Evolutionary conservation across 1,139 yeast species (phyloP), one percentile per base, ranked within the genome.

Genomic region (Taphrina wiesneri): DNA sequence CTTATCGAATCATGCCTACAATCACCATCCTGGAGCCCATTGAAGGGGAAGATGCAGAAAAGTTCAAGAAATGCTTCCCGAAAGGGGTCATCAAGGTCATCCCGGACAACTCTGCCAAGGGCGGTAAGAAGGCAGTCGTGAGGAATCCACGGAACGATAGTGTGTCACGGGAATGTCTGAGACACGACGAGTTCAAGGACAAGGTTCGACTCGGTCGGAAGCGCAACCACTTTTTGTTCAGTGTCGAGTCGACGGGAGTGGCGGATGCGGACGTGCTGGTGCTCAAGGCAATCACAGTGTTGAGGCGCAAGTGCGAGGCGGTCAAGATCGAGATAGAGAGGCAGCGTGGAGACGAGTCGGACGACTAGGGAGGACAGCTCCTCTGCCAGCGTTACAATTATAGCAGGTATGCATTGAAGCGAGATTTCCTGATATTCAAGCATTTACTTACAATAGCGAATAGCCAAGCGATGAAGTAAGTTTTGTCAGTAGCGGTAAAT

Each of bases 251-350:
- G 67, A 87, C 96, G 2, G 98, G 99, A 47, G 97, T 97, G 60
- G 92, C 93, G 96, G 82, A 90, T 34, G 97, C 99, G 25, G 96
- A 90, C 74, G 98, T 92, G 77, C 90, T 93, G 66, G 93, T 93
- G 78, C 86, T 89, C 78, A 93, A 93, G 77, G 85, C 95, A 68
- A 88, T 93, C 67, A 83, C 93, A 75, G 86, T 90, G 66, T 82
- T 93, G 76, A 88, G 86, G 77, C 86, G 86, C 75, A 93, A 93
- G 79, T 96, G 96, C 26, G 39, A 59, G 52, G 66, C 65, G n/a
- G 59, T 68, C 41, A 68, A 68, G 63, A 36, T 26, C 21, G 64
- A 60, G 41, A 60, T 60, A 17, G 64, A 60, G 43, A 13, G 57
- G 4, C 39, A 49, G 41, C 56, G 56, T n/a, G 64, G 68, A 47